Base-by-base conservation (phyloP, 768 basidiomycete genomes). In the Mycena chlorophos region DNA sequence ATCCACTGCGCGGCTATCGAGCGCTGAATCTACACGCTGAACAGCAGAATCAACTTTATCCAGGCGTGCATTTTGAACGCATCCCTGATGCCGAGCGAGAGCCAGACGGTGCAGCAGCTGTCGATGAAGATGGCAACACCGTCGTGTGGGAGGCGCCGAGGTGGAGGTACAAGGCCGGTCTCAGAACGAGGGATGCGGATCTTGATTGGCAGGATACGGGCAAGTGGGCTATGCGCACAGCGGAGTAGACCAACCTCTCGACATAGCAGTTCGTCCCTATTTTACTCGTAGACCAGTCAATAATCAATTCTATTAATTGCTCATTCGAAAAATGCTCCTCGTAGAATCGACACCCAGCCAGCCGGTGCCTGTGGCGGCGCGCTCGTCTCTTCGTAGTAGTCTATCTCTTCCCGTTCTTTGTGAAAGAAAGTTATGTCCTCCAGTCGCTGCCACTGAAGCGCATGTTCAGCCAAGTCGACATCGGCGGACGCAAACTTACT, bases 371-470 rank as follows among this genome's bases (percentile, higher is more conserved):
- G 12, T n/a, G 34, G 34, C n/a, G 31, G 53, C 20, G 53, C 31
- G 55, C 60, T 61, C 56, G 57, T 56, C 22, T 69, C 66, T 60
- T 82, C 80, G 46, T 81, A 79, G 8, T 67, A 62, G 62, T 82
- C 80, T 1, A 82, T 59, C 31, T 71, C 60, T 28, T 61, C 62
- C 19, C 80, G 69, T 60, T 82, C 80, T 43, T 68, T 65, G 25
- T 75, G 75, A 50, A 82, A 80, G 66, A 82, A 80, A 0, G 71
- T 67, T 47, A 78, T 67, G 37, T 74, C 65, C 43, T 73, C 66
- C 20, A 73, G 64, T 38, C 62, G 60, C 49, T 70, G 73, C 73
- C 75, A 78, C 79, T 82, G 54, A 20, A 37, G 48, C 10, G 38
- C n/a, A 40, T 28, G 10, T 31, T 34, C 28, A 37, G 23, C 10